Percentiles rank a stretch among this genome's conserved stretches.
Evolutionary conservation across 2,329 filamentous ascomycete species (phyloP).

Genomic region (Corynespora cassiicola): DNA sequence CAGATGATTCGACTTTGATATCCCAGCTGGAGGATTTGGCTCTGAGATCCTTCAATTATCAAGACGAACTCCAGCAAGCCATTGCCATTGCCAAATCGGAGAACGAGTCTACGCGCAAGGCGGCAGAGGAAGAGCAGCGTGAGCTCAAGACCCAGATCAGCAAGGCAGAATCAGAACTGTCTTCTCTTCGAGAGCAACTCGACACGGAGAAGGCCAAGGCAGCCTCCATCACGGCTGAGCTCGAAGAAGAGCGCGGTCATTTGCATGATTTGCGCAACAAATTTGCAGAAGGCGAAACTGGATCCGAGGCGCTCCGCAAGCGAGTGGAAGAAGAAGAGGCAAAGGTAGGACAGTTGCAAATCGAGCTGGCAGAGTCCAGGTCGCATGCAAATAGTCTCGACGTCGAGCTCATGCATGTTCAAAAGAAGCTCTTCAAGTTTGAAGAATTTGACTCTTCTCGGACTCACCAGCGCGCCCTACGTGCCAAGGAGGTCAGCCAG

Average conservation of each 20-base stretch:
- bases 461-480: conserved; percentile 73
- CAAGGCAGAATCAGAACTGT: conserved; percentile 45
- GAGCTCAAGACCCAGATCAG: conserved; percentile 45
- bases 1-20: conserved; percentile 46
- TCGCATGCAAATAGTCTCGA: conserved; percentile 78
- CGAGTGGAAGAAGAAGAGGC: conserved; percentile 77
- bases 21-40: conserved; percentile 54
- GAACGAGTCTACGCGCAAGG: conserved; percentile 49
- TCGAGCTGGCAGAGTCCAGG: conserved; percentile 76
- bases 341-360: conserved; percentile 70
- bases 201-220: conserved; percentile 56
- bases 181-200: conserved; percentile 50
- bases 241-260: conserved; percentile 73
- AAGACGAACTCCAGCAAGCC: conserved; percentile 53
- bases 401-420: conserved; percentile 73
- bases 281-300: conserved; percentile 82
- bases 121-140: conserved; percentile 48
- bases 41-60: conserved; percentile 49
- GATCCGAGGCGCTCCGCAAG: conserved; percentile 78
- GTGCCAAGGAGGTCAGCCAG: conserved; percentile 83
- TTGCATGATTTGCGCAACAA: conserved; percentile 72
- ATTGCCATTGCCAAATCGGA: conserved; percentile 55
- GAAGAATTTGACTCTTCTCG: conserved; percentile 57
- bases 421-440: conserved; percentile 67
- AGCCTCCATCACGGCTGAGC: conserved; percentile 55